Percentiles rank a stretch among this genome's conserved stretches.
Evolutionary conservation across 2,329 filamentous ascomycete genomes (phyloP).

Genomic region (Lasiodiplodia sp.): DNA sequence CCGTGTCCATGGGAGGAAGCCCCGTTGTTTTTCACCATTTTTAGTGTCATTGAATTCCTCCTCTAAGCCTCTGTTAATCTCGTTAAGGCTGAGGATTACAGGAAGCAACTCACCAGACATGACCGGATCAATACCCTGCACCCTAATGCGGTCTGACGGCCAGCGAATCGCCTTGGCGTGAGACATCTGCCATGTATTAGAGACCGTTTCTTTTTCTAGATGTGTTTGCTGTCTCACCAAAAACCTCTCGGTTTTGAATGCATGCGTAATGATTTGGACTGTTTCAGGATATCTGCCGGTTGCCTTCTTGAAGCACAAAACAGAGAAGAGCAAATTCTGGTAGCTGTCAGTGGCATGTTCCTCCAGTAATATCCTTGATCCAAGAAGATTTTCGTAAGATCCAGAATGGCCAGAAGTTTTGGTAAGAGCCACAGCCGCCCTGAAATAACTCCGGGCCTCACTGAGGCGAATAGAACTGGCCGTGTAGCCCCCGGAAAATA

Average conservation of each 20-base stretch:
- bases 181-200: neutral
- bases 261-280: slow-evolving; percentile 55
- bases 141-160: slow-evolving; percentile 49
- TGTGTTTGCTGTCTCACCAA: slow-evolving; percentile 9
- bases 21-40: slow-evolving; percentile 46
- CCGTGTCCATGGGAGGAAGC: slow-evolving; percentile 46
- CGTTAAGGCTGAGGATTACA: neutral
- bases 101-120: slow-evolving; percentile 40
- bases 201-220: neutral
- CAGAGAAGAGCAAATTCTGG: slow-evolving; percentile 81
- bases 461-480: slow-evolving; percentile 41
- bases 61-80: slow-evolving; percentile 25
- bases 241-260: slow-evolving; percentile 56
- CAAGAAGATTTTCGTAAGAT: slow-evolving; percentile 40
- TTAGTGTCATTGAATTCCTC: slow-evolving; percentile 46
- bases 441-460: slow-evolving; percentile 47
- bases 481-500: slow-evolving; percentile 73
- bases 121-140: slow-evolving; percentile 55
- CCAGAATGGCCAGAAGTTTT: slow-evolving; percentile 35
- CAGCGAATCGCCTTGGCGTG: slow-evolving; percentile 49
- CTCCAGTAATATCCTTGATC: slow-evolving; percentile 65
- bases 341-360: slow-evolving; percentile 82
- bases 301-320: slow-evolving; percentile 61
- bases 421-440: slow-evolving; percentile 37
- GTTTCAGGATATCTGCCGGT: slow-evolving; percentile 50